Evolutionary conservation across 768 basidiomycete species (phyloP).

Genomic region (Tylopilus sp.): DNA sequence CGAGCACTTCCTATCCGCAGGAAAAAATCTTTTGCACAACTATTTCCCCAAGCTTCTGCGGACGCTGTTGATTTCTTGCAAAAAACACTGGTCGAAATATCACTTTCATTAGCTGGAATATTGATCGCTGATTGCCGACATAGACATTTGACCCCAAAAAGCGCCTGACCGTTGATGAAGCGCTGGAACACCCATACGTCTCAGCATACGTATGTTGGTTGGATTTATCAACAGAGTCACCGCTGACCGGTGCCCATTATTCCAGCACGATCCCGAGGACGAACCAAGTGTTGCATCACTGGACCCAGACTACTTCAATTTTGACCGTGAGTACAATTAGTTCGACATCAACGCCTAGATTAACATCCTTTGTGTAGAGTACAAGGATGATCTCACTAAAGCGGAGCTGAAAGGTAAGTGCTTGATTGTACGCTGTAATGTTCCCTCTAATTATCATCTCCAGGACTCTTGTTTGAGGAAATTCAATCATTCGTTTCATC

Average conservation of each 20-base stretch:
- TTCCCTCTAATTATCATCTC: conserved; percentile 6
- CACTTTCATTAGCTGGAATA: conserved; percentile 27
- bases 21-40: conserved; percentile 59
- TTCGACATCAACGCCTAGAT: background rate
- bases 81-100: conserved; percentile 56
- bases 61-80: conserved; percentile 71
- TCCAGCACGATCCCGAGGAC: conserved; percentile 82
- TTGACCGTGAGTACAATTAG: conserved; percentile 58
- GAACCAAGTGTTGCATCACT: conserved; percentile 82
- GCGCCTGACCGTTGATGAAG: conserved; percentile 78
- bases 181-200: conserved; percentile 79
- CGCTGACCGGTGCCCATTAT: conserved; percentile 3
- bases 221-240: background rate
- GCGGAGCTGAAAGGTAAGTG: conserved; percentile 61
- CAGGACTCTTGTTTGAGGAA: conserved; percentile 77
- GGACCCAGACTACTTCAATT: conserved; percentile 85
- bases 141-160: conserved; percentile 88
- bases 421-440: background rate
- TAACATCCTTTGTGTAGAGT: conserved; percentile 36
- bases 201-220: conserved; percentile 58
- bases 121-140: background rate
- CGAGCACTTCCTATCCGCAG: conserved; percentile 82
- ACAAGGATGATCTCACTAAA: conserved; percentile 73
- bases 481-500: conserved; percentile 71
- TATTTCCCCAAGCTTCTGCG: conserved; percentile 76